These are phyloP conservation scores for Fraxinus pennsylvanica DNA, from an alignment of 257 asterid species.

Conservation along the genomic window DNA sequence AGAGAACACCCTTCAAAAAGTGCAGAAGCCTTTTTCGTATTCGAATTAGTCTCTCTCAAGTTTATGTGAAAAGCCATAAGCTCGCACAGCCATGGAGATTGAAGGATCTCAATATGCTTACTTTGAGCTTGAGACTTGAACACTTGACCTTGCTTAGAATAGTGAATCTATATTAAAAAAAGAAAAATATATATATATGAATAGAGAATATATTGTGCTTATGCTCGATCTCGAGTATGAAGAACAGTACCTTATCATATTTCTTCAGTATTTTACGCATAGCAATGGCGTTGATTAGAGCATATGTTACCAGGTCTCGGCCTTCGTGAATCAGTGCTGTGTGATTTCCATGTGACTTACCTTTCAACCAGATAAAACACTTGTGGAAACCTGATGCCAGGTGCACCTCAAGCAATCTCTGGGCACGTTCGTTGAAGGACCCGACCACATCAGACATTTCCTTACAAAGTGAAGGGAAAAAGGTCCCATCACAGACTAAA, in stretches of 20 bases:
- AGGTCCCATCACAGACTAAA: slow-evolving; percentile 91
- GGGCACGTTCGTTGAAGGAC: slow-evolving; percentile 73
- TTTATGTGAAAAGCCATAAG: slow-evolving; percentile 90
- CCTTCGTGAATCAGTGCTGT: slow-evolving; percentile 70
- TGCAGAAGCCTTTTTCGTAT: slow-evolving; percentile 36
- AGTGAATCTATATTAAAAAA: slow-evolving; percentile 56
- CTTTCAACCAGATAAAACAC: slow-evolving; percentile 66
- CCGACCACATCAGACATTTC: slow-evolving; percentile 94
- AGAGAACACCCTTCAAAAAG: slow-evolving; percentile 74
- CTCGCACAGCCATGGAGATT: slow-evolving; percentile 94
- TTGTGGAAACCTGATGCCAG: slow-evolving; percentile 71
- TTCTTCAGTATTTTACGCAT: slow-evolving; percentile 95
- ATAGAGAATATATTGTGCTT: background rate
- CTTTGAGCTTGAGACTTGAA: slow-evolving; percentile 83
- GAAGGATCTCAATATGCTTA: slow-evolving; percentile 88
- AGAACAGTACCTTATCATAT: slow-evolving; percentile 66
- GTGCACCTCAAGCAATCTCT: slow-evolving; percentile 68
- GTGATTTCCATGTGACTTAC: slow-evolving; percentile 56
- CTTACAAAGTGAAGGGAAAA: slow-evolving; percentile 78
- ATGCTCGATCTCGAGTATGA: background rate
- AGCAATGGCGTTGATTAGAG: slow-evolving; percentile 79
- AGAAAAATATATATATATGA: background rate
- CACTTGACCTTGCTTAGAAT: slow-evolving; percentile 93
- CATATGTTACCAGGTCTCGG: slow-evolving; percentile 72
- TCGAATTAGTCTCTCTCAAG: slow-evolving; percentile 42